Evolutionary conservation across 352 stramenopile species (phyloP), one percentile per base, ranked within the genome.

Genomic region (Pelagophyceae sp.): DNA sequence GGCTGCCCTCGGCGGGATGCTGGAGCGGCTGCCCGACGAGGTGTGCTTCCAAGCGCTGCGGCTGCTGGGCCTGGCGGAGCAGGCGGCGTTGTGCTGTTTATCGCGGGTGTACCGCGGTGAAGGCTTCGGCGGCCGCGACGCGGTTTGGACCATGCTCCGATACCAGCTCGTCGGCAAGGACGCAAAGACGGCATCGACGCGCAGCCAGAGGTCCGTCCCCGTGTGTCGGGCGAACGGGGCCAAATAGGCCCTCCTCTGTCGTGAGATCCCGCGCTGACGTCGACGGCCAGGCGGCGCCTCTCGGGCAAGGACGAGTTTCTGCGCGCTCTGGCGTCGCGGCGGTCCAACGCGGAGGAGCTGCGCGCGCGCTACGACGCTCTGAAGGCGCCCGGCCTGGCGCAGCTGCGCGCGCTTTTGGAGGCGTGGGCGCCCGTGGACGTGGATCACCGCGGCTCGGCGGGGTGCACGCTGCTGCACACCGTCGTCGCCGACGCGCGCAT

Each of bases 401-500:
- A 33, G 15, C 67, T 74, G 17, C 67, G 67, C 20, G 1, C 1
- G 5, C 33, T 74, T 3, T 37, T 74, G 15, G 33, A 27, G 67
- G 23, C 0, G 0, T 74, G 33, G 33, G 17, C 1, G 1, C 67
- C 67, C 15, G 23, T 74, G 5, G 33, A 50, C 67, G 2, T 74
- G 20, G 31, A 74, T 37, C 6, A 51, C 38, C 33, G 67, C 11
- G 61, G 61, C 3, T 71, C 61, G 15, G 31, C 67, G 23, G 35
- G 35, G 1, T 50, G 38, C 67, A 74, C 33, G 15, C 33, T 74
- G 5, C 35, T 74, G 0, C 67, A 74, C 67, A 50, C 5, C 67
- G 33, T 74, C 67, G 27, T 74, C 67, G 31, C 67, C 33, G 67
- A 74, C 67, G 33, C 33, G 33, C 67, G 67, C 19, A 33, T 74